Conservation (phyloP, 352 stramenopile genomes). For the Globisporangium uncinulatum region DNA sequence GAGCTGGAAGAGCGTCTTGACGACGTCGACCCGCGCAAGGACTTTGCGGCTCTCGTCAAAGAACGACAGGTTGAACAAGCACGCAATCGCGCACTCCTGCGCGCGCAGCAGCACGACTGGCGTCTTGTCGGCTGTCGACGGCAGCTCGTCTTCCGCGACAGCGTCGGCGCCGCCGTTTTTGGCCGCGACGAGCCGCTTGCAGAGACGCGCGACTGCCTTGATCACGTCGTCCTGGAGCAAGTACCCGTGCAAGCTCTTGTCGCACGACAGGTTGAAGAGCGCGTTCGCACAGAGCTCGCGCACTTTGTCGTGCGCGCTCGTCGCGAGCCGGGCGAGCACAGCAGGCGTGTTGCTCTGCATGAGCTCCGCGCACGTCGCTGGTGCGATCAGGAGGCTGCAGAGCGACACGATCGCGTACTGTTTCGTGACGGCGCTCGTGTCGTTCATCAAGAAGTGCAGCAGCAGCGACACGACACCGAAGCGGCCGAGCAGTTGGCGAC, state of each 20-base stretch:
- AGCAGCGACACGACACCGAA: constrained; percentile 69
- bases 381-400: constrained; percentile 59
- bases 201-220: constrained; percentile 58
- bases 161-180: constrained; percentile 45
- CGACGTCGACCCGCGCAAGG: constrained; percentile 50
- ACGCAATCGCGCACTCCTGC: constrained; percentile 70
- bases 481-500: constrained; percentile 44
- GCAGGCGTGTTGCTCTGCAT: constrained; percentile 62
- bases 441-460: constrained; percentile 61
- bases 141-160: constrained; percentile 54
- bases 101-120: constrained; percentile 39
- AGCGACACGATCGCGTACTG: constrained; percentile 68
- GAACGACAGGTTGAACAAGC: constrained; percentile 80
- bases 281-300: constrained; percentile 69
- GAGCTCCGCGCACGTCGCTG: constrained; percentile 48
- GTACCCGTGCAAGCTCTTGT: constrained; percentile 56
- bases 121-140: constrained; percentile 29
- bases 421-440: constrained; percentile 41
- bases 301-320: constrained; percentile 40
- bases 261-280: constrained; percentile 77
- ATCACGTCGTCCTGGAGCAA: constrained; percentile 72
- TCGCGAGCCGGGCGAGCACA: constrained; percentile 42
- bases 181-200: constrained; percentile 37
- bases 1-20: constrained; percentile 57
- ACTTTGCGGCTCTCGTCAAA: constrained; percentile 54